These are phyloP conservation scores for Cryptosporidium andersoni DNA, from an alignment of 169 alveolate species.

Conservation along the genomic window DNA sequence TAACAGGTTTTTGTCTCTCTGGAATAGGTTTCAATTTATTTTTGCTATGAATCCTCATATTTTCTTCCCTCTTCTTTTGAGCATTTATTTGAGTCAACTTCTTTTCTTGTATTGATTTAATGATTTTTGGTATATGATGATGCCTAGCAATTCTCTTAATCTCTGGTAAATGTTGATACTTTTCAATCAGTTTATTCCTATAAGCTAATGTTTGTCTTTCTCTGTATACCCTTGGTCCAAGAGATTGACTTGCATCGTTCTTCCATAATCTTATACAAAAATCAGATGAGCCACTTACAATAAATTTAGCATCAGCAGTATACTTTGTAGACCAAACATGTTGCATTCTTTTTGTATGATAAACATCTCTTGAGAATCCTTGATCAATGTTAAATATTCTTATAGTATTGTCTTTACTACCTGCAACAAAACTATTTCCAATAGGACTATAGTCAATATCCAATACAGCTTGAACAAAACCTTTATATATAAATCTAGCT, in stretches of 20 bases:
- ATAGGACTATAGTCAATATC: constrained; percentile 95
- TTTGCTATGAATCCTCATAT: constrained; percentile 59
- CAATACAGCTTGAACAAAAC: constrained; percentile 90
- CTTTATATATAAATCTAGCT: constrained; percentile 93
- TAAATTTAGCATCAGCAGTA: constrained; percentile 93
- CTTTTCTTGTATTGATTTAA: constrained; percentile 79
- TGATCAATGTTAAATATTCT: constrained; percentile 91
- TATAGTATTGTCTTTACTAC: constrained; percentile 95
- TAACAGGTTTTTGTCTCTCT: constrained; percentile 65
- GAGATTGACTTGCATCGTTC: constrained; percentile 84
- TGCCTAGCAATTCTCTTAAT: constrained; percentile 85
- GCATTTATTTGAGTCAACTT: constrained; percentile 78
- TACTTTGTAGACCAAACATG: constrained; percentile 88
- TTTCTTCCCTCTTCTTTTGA: constrained; percentile 76
- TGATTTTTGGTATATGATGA: constrained; percentile 86
- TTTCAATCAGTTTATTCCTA: constrained; percentile 83
- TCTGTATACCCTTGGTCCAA: constrained; percentile 77
- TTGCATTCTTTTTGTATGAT: constrained; percentile 97
- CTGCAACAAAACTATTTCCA: constrained; percentile 97
- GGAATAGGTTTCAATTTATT: constrained; percentile 28
- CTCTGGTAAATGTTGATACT: constrained; percentile 83
- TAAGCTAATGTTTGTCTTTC: constrained; percentile 87
- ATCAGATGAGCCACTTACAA: constrained; percentile 96
- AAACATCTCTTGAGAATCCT: constrained; percentile 94
- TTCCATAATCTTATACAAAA: constrained; percentile 97